A percentile compares a stretch with the other conserved stretches of the same genome.
Evolutionary conservation across 306 rosid genomes (phyloP).

Genomic region (Phaseolus lunatus): DNA sequence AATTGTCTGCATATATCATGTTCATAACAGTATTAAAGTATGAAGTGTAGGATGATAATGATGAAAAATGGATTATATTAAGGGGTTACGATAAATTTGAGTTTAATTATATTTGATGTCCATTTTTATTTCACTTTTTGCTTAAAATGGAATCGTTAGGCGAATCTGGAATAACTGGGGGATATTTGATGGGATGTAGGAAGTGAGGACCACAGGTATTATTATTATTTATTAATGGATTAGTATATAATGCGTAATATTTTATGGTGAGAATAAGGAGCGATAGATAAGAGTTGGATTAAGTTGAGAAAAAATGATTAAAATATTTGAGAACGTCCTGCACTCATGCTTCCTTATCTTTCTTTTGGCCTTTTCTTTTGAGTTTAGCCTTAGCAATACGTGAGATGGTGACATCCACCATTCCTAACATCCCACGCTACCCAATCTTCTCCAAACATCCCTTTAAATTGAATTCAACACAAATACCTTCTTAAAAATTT

Average conservation of each 20-base stretch:
- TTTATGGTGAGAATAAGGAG: slow-evolving; percentile 31
- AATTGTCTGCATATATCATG: slow-evolving; percentile 19
- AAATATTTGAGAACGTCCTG: slow-evolving; percentile 49
- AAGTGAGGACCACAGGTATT: neutral
- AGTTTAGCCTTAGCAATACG: slow-evolving; percentile 28
- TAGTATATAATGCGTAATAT: neutral
- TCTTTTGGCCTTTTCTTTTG: slow-evolving; percentile 46
- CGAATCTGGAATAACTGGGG: neutral
- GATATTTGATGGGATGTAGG: slow-evolving; percentile 13
- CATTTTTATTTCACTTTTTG: neutral
- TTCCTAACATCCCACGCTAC: slow-evolving; percentile 37
- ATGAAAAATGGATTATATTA: neutral
- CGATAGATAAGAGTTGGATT: slow-evolving; percentile 12
- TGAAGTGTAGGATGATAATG: slow-evolving; percentile 5
- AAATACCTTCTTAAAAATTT: no score
- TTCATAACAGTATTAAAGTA: slow-evolving; percentile 4
- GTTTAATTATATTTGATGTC: neutral
- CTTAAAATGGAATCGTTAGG: neutral
- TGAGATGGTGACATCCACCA: slow-evolving; percentile 35
- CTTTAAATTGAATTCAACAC: no score
- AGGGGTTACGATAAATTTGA: neutral
- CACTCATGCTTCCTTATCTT: slow-evolving; percentile 57
- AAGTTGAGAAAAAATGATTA: neutral
- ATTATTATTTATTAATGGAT: neutral
- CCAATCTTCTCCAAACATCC: slow-evolving; percentile 18